A percentile compares a stretch with the other conserved stretches of the same genome.
phyloP scores from a whole-genome alignment of 2,329 filamentous ascomycete genomes.

The Paraphaeosphaeria sporulosa region DNA sequence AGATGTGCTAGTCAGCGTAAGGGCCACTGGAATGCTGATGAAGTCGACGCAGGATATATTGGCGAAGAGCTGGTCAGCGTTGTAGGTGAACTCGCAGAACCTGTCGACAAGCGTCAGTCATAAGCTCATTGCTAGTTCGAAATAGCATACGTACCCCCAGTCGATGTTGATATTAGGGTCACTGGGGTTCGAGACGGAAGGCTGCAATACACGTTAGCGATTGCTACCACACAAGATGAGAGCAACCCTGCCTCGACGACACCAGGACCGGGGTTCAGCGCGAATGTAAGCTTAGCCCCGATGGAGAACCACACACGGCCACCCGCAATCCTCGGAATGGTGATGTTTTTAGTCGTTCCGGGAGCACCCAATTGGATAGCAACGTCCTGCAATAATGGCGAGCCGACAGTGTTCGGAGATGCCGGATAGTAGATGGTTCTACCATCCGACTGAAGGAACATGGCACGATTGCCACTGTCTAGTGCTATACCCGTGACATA shows the following conservation, averaged over 20 bases:
- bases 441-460: slow-evolving; percentile 72
- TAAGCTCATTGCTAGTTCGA: background rate
- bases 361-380: slow-evolving; percentile 70
- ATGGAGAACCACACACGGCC: slow-evolving; percentile 76
- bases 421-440: slow-evolving; percentile 69
- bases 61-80: slow-evolving; percentile 56
- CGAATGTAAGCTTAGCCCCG: slow-evolving; percentile 68
- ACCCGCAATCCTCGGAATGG: slow-evolving; percentile 74
- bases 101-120: slow-evolving; percentile 20
- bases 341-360: slow-evolving; percentile 66
- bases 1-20: slow-evolving; percentile 55
- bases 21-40: slow-evolving; percentile 57
- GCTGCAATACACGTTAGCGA: slow-evolving; percentile 42
- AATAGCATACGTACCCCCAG: slow-evolving; percentile 37
- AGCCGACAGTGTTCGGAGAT: slow-evolving; percentile 61
- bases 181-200: slow-evolving; percentile 71
- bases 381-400: slow-evolving; percentile 64
- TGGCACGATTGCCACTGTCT: slow-evolving; percentile 65
- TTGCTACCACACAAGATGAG: background rate
- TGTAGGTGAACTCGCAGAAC: slow-evolving; percentile 59
- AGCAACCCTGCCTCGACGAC: slow-evolving; percentile 65
- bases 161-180: slow-evolving; percentile 56
- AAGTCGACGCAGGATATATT: slow-evolving; percentile 80
- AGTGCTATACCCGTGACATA: slow-evolving; percentile 74
- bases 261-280: slow-evolving; percentile 74